phyloP scores from a whole-genome alignment of 352 stramenopile genomes.

The Pythium rishiriense region DNA sequence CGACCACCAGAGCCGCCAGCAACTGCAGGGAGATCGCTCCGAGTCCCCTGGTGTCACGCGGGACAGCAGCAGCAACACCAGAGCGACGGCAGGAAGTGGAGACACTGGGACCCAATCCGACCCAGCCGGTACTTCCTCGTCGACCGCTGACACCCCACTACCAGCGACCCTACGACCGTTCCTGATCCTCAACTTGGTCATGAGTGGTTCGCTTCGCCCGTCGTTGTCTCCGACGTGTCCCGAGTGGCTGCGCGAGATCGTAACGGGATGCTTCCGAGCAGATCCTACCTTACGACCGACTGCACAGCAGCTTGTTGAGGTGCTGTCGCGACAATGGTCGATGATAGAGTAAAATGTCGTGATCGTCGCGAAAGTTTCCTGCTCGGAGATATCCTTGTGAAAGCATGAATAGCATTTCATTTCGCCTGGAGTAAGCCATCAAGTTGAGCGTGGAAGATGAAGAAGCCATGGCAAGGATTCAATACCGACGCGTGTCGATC shows the following conservation, averaged over 20 bases:
- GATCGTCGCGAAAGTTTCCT: neutral
- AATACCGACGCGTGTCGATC: too few relatives aligned
- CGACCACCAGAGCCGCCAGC: slow-evolving; percentile 25
- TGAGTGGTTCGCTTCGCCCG: slow-evolving; percentile 16
- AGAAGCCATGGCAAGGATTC: too few relatives aligned
- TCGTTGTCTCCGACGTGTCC: slow-evolving; percentile 12
- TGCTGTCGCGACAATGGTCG: slow-evolving; percentile 8
- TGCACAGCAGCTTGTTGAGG: neutral
- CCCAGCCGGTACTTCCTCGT: neutral
- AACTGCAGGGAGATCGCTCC: neutral
- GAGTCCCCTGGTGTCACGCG: neutral
- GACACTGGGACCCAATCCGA: neutral
- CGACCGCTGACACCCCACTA: neutral
- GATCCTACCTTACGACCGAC: slow-evolving; percentile 4
- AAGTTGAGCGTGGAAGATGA: too few relatives aligned
- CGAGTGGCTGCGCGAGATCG: slow-evolving; percentile 17
- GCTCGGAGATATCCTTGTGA: neutral
- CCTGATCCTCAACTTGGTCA: slow-evolving; percentile 24
- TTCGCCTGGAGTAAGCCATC: too few relatives aligned
- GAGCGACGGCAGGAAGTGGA: neutral
- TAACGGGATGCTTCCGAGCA: neutral
- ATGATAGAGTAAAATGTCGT: slow-evolving; percentile 12
- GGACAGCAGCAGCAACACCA: neutral
- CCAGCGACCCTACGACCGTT: slow-evolving; percentile 12
- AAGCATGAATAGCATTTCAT: too few relatives aligned